These are phyloP conservation scores for Infundibulicybe gibba DNA, from an alignment of 768 basidiomycete species.

Conservation along the genomic window DNA sequence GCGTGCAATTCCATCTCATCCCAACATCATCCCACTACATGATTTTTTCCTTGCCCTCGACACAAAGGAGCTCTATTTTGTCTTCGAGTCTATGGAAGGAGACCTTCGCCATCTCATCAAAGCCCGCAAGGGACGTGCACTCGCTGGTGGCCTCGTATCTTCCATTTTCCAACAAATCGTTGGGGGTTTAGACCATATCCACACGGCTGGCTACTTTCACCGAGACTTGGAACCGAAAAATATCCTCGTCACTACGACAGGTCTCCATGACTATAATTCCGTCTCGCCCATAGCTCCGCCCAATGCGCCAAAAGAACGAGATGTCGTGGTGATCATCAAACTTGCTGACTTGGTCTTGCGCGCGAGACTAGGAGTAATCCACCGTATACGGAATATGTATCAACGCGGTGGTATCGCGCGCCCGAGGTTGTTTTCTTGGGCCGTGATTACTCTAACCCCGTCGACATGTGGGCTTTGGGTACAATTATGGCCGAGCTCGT, in stretches of 20 bases:
- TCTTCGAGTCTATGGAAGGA: slow-evolving; percentile 99
- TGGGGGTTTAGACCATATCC: slow-evolving; percentile 85
- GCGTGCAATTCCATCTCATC: slow-evolving; percentile 86
- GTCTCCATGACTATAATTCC: slow-evolving; percentile 85
- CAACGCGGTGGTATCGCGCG: too few species aligned
- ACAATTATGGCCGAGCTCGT: slow-evolving; percentile 94
- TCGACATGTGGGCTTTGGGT: slow-evolving; percentile 97
- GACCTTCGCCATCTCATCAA: slow-evolving; percentile 98
- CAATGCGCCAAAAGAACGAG: slow-evolving; percentile 70
- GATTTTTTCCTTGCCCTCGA: slow-evolving; percentile 93
- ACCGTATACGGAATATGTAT: slow-evolving; percentile 96
- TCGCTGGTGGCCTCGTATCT: slow-evolving; percentile 92
- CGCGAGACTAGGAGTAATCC: slow-evolving; percentile 78
- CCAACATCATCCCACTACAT: slow-evolving; percentile 94
- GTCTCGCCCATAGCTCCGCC: slow-evolving; percentile 60
- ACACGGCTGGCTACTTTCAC: slow-evolving; percentile 89
- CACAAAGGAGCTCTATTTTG: slow-evolving; percentile 93
- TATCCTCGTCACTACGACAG: slow-evolving; percentile 92
- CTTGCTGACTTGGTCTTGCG: slow-evolving; percentile 93
- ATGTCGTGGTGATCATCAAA: slow-evolving; percentile 93
- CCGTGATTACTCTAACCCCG: slow-evolving; percentile 88
- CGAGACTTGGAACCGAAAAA: slow-evolving; percentile 99
- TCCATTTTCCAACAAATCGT: slow-evolving; percentile 90
- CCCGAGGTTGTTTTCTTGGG: slow-evolving; percentile 87
- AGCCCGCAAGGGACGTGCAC: slow-evolving; percentile 84